phyloP scores from a whole-genome alignment of 2,329 filamentous ascomycete genomes.

The Fusarium sulawesiense region DNA sequence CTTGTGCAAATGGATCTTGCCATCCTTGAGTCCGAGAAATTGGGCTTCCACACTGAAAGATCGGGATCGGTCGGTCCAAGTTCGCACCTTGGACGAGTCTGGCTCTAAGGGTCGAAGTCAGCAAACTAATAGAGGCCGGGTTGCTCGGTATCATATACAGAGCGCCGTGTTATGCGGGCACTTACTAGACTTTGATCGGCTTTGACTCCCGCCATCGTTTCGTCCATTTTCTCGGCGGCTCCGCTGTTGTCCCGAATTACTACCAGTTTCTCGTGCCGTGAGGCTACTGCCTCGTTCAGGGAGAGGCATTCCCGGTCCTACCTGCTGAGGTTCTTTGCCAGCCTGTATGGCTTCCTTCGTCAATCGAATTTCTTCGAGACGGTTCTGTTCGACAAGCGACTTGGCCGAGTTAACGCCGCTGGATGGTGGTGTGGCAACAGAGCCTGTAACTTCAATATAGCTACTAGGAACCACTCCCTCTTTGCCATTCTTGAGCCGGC shows the following conservation, averaged over 20 bases:
- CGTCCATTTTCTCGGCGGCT: slow-evolving; percentile 75
- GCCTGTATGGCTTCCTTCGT: slow-evolving; percentile 81
- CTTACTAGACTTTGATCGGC: slow-evolving; percentile 78
- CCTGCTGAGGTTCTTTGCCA: slow-evolving; percentile 68
- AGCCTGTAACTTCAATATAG: slow-evolving; percentile 89
- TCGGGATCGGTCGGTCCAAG: slow-evolving; percentile 94
- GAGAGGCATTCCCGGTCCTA: slow-evolving; percentile 81
- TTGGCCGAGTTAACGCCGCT: slow-evolving; percentile 62
- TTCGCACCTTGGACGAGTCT: slow-evolving; percentile 83
- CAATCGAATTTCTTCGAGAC: slow-evolving; percentile 83
- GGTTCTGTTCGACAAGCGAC: slow-evolving; percentile 81
- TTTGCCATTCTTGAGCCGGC: slow-evolving; percentile 88
- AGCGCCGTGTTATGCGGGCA: neutral
- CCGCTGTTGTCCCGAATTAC: slow-evolving; percentile 77
- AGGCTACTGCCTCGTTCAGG: slow-evolving; percentile 85
- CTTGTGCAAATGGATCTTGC: slow-evolving; percentile 98
- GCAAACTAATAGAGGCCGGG: neutral
- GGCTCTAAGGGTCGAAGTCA: slow-evolving; percentile 69
- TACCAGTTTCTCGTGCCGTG: slow-evolving; percentile 72
- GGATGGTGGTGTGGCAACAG: slow-evolving; percentile 63
- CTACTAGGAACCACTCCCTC: slow-evolving; percentile 97
- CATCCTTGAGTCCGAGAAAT: slow-evolving; percentile 92
- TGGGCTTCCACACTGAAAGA: slow-evolving; percentile 98
- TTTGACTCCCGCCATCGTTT: slow-evolving; percentile 64
- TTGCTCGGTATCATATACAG: neutral